These are phyloP conservation scores for Lindgomyces ingoldianus DNA, from an alignment of 495 filamentous ascomycete species.

Conservation along the genomic window DNA sequence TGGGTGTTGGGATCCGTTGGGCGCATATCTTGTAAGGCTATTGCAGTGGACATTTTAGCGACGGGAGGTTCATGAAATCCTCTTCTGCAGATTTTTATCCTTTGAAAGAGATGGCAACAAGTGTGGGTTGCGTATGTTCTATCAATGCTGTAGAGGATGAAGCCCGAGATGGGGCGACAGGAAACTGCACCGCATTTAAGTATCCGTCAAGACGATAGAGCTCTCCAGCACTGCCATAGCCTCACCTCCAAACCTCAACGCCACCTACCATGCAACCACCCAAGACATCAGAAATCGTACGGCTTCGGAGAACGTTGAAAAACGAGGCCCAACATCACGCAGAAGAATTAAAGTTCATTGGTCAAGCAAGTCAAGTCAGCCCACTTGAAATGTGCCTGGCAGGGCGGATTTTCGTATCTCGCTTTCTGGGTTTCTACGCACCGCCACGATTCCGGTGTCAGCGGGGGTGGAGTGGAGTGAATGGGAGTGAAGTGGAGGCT, in stretches of 20 bases:
- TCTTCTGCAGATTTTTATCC: background rate
- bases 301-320: too few relatives aligned
- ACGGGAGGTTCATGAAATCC: background rate
- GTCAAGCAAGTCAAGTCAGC: background rate
- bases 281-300: too few relatives aligned
- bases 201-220: background rate
- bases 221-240: background rate
- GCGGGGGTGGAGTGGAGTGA: background rate
- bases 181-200: background rate
- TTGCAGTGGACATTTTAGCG: conserved; percentile 20
- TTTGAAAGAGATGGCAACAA: too few relatives aligned
- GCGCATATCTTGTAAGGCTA: conserved; percentile 20
- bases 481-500: background rate
- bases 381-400: conserved; percentile 9
- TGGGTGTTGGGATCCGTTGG: background rate
- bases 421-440: conserved; percentile 24
- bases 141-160: too few relatives aligned
- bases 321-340: too few relatives aligned
- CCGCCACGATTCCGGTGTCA: conserved; percentile 11
- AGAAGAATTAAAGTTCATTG: conserved; percentile 1
- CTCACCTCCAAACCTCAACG: background rate
- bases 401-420: conserved; percentile 18
- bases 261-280: too few relatives aligned
- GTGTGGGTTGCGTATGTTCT: too few relatives aligned
- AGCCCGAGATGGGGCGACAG: too few relatives aligned